Conservation (phyloP, 768 basidiomycete species). For the Rhodosporidiobolus sp. region DNA sequence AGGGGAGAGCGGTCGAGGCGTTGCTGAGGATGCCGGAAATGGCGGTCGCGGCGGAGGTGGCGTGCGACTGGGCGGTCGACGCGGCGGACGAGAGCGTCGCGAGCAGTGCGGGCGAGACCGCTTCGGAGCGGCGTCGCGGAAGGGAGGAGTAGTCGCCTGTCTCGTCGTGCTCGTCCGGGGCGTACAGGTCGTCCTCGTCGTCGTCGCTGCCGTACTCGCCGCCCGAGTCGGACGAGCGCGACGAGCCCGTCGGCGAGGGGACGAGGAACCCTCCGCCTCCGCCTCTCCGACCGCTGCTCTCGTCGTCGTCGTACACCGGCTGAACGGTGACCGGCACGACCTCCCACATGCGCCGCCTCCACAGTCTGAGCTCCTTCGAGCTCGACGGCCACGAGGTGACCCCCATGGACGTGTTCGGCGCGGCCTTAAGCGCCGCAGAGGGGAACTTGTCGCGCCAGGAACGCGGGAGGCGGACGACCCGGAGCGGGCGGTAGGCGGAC, state of each 20-base stretch:
- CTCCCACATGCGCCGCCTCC: constrained; percentile 36
- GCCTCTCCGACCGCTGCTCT: too few species aligned
- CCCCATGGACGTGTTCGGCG: constrained; percentile 2
- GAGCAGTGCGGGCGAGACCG: neutral
- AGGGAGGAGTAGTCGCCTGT: too few species aligned
- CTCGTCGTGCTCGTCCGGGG: neutral
- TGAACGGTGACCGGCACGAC: constrained; percentile 24
- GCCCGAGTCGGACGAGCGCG: neutral
- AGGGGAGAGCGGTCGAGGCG: neutral
- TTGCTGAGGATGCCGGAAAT: neutral
- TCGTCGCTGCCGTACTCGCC: neutral
- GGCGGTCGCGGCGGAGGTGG: neutral
- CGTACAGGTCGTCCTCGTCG: neutral
- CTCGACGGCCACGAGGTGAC: neutral
- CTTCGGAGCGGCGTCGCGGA: neutral
- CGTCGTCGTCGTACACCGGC: constrained; percentile 1
- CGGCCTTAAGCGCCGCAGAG: neutral
- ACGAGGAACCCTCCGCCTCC: neutral
- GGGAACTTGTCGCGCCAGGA: constrained; percentile 36
- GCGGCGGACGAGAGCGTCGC: neutral
- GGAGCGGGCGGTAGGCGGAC: constrained; percentile 30
- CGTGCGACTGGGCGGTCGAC: neutral
- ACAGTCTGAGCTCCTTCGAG: constrained; percentile 24
- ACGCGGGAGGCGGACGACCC: constrained; percentile 17
- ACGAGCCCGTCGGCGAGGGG: neutral